Evolutionary conservation across 2,329 filamentous ascomycete species (phyloP).

Genomic region (Talaromyces rugulosus): DNA sequence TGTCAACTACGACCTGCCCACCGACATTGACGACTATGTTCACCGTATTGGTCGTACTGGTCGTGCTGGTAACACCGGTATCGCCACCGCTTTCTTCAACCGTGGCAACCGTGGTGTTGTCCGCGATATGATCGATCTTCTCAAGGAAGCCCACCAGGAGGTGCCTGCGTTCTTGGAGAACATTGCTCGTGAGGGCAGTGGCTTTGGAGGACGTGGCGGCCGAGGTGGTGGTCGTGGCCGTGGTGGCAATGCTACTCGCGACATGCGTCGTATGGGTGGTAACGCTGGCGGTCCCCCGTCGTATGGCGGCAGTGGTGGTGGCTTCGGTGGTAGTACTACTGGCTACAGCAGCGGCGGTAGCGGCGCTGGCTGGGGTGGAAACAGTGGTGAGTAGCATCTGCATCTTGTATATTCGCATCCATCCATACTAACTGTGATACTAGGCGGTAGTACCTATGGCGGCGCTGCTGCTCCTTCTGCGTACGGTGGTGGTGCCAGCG

Average conservation of each 20-base stretch:
- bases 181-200: conserved; percentile 88
- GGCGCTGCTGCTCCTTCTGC: conserved; percentile 21
- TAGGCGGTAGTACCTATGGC: conserved; percentile 1
- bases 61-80: conserved; percentile 98
- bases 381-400: conserved; percentile 2
- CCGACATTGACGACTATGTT: conserved; percentile 97
- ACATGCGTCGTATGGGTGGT: conserved; percentile 72
- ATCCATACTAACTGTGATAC: not conserved
- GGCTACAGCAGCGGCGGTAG: conserved; percentile 20
- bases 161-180: conserved; percentile 91
- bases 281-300: conserved; percentile 33
- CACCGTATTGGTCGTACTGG: conserved; percentile 99
- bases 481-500: conserved; percentile 20
- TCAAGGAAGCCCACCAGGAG: conserved; percentile 99
- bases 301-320: conserved; percentile 24
- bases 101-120: conserved; percentile 98
- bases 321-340: conserved; percentile 23
- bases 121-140: conserved; percentile 89
- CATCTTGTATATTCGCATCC: not conserved
- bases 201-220: conserved; percentile 69
- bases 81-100: conserved; percentile 99
- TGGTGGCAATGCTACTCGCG: conserved; percentile 65
- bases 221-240: conserved; percentile 71
- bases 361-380: conserved; percentile 20
- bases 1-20: conserved; percentile 98